phyloP scores from a whole-genome alignment of 352 stramenopile genomes.

The Phytophthora hibernalis region DNA sequence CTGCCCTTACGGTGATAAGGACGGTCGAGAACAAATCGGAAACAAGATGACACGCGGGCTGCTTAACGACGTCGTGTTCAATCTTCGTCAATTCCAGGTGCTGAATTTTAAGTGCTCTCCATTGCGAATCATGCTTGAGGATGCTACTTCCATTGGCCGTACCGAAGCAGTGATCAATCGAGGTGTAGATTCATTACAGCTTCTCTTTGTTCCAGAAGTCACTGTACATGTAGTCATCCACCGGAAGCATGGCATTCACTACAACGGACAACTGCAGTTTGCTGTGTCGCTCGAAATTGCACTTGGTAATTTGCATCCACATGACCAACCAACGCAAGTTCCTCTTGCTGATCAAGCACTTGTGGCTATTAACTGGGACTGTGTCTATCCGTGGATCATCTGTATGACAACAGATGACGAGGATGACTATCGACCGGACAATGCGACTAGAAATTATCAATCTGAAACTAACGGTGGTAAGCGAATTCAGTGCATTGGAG shows the following conservation, averaged over 20 bases:
- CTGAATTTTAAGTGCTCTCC: conserved; percentile 42
- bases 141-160: conserved; percentile 7
- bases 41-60: conserved; percentile 39
- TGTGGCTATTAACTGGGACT: conserved; percentile 73
- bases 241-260: conserved; percentile 32
- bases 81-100: conserved; percentile 63
- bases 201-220: conserved; percentile 39
- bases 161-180: not conserved
- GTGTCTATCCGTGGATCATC: conserved; percentile 68
- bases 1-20: conserved; percentile 44
- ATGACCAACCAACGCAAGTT: conserved; percentile 36
- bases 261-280: conserved; percentile 39
- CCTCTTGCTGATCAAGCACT: conserved; percentile 56
- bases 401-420: conserved; percentile 59
- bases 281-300: conserved; percentile 62
- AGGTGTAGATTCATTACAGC: conserved; percentile 27
- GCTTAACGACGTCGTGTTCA: conserved; percentile 51
- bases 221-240: conserved; percentile 35
- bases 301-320: conserved; percentile 36
- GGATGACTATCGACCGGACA: conserved; percentile 16
- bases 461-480: conserved; percentile 2
- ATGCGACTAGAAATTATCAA: not conserved
- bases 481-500: conserved; percentile 42
- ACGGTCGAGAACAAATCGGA: conserved; percentile 23
- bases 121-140: conserved; percentile 36